Evolutionary conservation across 371 early-diverging fungal genomes (phyloP), one percentile per base, ranked within the genome.

Genomic region (Lichtheimia corymbifera): DNA sequence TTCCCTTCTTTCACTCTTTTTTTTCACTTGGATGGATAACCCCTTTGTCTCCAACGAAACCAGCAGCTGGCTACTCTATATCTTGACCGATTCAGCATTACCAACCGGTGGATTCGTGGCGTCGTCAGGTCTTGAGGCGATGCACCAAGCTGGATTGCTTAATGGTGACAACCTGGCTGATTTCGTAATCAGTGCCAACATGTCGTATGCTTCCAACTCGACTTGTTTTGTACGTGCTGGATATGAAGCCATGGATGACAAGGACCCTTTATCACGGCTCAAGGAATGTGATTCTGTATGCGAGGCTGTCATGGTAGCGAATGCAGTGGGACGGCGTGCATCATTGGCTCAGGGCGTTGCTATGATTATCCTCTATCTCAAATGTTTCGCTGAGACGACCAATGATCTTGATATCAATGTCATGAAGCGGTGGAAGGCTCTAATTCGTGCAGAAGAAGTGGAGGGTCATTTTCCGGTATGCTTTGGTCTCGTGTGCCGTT

Each of bases 21-120:
- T 2, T 35, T 35, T 35, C 11, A 35, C 35, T 11, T 35, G 11
- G 14, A 68, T 68, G 64, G 55, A 55, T 55, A 15, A 58, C 14
- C 70, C 70, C 14, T 79, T 79, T 62, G 66, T 67, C 13, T 79
- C 79, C 2, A 71, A 67, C 58, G 72, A 74, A 40, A 77, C 77
- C 5, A 77, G 78, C 59, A 76, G 81, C 40, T 94, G 92, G 93
- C 76, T 92, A 4, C 82, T 92, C 2, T 91, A 89, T 78, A 86
- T 91, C 65, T 72, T 96, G 24, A 86, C 93, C 9, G 96, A 96
- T 79, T 94, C 94, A 5, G 93, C 93, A 14, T 82, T 96, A 13
- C 96, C 96, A 0, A 94, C 94, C 0, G 95, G 96, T 22, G 93
- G 93, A 0, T 93, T 93, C 64, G 91, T 93, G 9, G 87, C 92